Base-by-base conservation (phyloP, 306 rosid genomes). In the Lathyrus tuberosus region DNA sequence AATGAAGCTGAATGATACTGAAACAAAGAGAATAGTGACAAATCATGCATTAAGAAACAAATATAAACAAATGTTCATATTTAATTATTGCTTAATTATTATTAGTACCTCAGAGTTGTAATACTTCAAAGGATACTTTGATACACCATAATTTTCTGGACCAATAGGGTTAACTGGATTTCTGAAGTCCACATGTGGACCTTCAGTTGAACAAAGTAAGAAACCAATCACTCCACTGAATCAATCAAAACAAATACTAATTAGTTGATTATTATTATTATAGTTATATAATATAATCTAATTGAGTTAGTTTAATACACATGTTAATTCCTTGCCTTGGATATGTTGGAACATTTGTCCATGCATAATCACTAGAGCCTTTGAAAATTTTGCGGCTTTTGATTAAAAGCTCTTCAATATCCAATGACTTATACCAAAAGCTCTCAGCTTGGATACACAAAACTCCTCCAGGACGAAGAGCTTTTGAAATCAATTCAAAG, bases 191-290 rank as follows among this genome's bases (percentile, higher is more conserved):
- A 90, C 88, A 15, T 28, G 2, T 8, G 89, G 88, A 2, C 88
- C 93, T 75, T 82, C 84, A 0, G 81, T 87, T 10, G 93, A 87
- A 72, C 96, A 87, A 18, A 87, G 87, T 86, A 90, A 43, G 85
- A 90, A 90, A 14, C 96, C 93, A 7, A 90, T 90, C 53, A 80
- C 91, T 65, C 91, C 96, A 80, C 91, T 90, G 64, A 53, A 69
- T 16, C 15, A 48, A 62, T 61, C 9, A 35, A 10, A 61, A 61
- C 4, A 35, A 33, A 28, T 5, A 22, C 4, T 56, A 24, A 24
- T 56, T 10, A 53, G 31, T 53, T 22, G 1, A 8, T 20, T 53
- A 8, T 20, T 53, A 49, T 18, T 20, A 20, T 20, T n/a, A n/a
- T n/a, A 49, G 5, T 8, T 16, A 8, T 16, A 42, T 42, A 49